These are phyloP conservation scores for Leccinellum luteum DNA, from an alignment of 768 basidiomycete genomes.

Conservation along the genomic window DNA sequence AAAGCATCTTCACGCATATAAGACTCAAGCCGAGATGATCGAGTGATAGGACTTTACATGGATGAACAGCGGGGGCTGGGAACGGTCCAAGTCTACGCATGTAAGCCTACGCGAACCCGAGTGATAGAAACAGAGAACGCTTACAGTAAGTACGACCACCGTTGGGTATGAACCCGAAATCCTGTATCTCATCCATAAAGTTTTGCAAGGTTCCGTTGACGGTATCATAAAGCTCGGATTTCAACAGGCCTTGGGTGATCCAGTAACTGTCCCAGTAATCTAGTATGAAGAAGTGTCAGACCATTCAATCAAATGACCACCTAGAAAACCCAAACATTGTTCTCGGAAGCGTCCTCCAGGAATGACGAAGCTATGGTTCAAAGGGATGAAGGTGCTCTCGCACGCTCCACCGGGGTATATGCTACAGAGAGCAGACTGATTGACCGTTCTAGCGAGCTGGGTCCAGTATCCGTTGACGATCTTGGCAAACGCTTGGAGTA, in stretches of 20 bases:
- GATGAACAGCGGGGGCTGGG: constrained; percentile 90
- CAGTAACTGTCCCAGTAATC: constrained; percentile 76
- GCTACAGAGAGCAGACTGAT: constrained; percentile 62
- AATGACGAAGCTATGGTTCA: constrained; percentile 89
- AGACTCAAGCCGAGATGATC: neutral
- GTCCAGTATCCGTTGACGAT: constrained; percentile 88
- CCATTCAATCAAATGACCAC: neutral
- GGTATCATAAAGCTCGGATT: constrained; percentile 70
- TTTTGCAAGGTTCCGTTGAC: constrained; percentile 81
- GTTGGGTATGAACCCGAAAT: constrained; percentile 90
- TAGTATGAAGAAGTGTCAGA: constrained; percentile 15
- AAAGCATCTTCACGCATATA: constrained; percentile 63
- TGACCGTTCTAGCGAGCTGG: constrained; percentile 73
- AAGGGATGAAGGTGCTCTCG: constrained; percentile 82
- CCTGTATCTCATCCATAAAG: constrained; percentile 91
- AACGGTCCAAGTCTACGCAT: constrained; percentile 71
- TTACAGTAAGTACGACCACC: constrained; percentile 89
- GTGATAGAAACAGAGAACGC: neutral
- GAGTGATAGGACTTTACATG: constrained; percentile 43
- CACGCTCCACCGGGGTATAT: constrained; percentile 50
- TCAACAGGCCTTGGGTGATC: constrained; percentile 84
- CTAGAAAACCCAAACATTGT: constrained; percentile 56
- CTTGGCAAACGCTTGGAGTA: constrained; percentile 69
- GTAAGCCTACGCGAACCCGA: neutral
- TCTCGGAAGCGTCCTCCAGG: constrained; percentile 87